phyloP scores from a whole-genome alignment of 441 rosid species.

The Populus tomentosa region DNA sequence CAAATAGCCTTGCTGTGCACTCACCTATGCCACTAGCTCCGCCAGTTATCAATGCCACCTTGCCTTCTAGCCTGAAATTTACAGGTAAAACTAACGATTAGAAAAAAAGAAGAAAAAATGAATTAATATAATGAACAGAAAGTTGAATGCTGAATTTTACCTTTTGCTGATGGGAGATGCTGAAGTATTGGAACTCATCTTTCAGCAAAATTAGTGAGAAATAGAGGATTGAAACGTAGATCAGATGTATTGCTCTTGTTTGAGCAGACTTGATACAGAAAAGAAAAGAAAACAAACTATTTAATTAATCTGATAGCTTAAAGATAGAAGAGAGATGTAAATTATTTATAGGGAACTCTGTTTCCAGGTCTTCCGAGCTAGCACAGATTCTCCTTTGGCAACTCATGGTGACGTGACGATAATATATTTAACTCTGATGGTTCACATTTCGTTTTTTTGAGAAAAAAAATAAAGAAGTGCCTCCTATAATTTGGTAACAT shows the following conservation, averaged over 20 bases:
- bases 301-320: not conserved
- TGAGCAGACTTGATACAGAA: not conserved
- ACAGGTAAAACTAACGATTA: not conserved
- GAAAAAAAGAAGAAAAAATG: not conserved
- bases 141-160: not conserved
- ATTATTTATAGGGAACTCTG: not conserved
- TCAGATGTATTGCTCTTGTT: not conserved
- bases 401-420: not conserved
- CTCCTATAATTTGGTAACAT: not conserved
- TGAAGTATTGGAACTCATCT: not conserved
- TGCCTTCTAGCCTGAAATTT: conserved; percentile 35
- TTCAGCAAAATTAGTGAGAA: not conserved
- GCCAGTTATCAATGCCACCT: conserved; percentile 47
- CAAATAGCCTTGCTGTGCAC: conserved; percentile 28
- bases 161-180: not conserved
- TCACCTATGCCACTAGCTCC: conserved; percentile 47
- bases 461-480: not conserved
- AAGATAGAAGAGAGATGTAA: not conserved
- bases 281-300: not conserved
- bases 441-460: too few relatives aligned
- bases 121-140: not conserved
- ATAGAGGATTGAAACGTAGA: not conserved
- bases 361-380: not conserved
- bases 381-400: not conserved
- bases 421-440: too few relatives aligned